phyloP scores from a whole-genome alignment of 2,329 filamentous ascomycete genomes.

The Ophiostoma sp. region DNA sequence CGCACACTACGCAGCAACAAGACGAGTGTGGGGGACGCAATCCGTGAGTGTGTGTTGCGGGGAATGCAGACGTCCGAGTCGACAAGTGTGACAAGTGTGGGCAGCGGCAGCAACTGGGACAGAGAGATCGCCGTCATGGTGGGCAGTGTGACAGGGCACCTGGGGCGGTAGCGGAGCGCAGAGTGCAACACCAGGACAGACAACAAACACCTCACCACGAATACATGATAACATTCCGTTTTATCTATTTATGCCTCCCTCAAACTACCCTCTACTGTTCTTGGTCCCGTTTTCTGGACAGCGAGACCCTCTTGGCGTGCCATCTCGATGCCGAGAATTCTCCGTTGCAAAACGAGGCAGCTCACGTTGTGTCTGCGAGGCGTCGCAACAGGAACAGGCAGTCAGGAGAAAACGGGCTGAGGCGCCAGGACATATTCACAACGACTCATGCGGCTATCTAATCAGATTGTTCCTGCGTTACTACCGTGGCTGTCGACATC shows the following conservation, averaged over 20 bases:
- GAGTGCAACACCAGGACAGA: background rate
- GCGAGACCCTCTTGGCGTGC: slow-evolving; percentile 7
- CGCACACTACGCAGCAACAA: slow-evolving; percentile 73
- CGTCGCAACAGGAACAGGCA: too few relatives aligned
- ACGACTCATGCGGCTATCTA: background rate
- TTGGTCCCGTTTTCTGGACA: background rate
- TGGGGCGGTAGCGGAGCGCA: slow-evolving; percentile 37
- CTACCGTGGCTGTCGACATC: background rate
- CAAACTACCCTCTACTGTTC: background rate
- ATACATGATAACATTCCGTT: slow-evolving; percentile 14
- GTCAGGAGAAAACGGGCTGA: too few relatives aligned
- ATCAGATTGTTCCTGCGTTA: slow-evolving; percentile 5
- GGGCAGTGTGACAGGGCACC: slow-evolving; percentile 63
- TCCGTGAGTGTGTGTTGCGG: slow-evolving; percentile 75
- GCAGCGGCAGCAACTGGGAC: slow-evolving; percentile 51
- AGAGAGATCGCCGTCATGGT: slow-evolving; percentile 94
- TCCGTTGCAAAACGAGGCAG: background rate
- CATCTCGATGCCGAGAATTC: slow-evolving; percentile 7
- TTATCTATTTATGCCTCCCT: background rate
- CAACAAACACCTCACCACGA: background rate
- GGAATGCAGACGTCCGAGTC: slow-evolving; percentile 61
- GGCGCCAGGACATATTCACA: too few relatives aligned
- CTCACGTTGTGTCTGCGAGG: too few relatives aligned
- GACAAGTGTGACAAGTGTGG: slow-evolving; percentile 34
- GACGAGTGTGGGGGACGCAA: slow-evolving; percentile 66